Base-by-base conservation (phyloP, 768 basidiomycete species). In the Udeniomyces megalosporus region DNA sequence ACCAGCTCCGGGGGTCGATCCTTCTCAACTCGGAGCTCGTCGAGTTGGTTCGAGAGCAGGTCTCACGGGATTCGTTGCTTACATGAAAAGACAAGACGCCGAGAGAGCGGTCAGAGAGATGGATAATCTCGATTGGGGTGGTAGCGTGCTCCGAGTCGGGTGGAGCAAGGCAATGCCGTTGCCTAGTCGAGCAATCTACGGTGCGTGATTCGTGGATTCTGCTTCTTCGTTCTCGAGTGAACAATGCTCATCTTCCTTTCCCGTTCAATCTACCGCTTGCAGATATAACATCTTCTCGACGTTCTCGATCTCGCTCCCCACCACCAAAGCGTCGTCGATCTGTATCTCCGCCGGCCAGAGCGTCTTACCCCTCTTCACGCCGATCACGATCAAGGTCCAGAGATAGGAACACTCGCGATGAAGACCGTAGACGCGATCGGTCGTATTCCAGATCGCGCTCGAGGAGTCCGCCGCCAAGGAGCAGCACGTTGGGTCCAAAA, bases 121-220 rank as follows among this genome's bases (percentile, higher is more conserved):
- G 60, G 95, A 99, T 68, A 91, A 92, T 2, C 82, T 84, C 64
- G 89, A 95, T 48, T 99, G 93, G 95, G 88, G 87, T 61, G 92
- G 92, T 7, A 86, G 80, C 44, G 72, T 88, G 24, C 75, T 99
- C 4, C 79, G 88, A 15, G 88, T 92, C 5, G 90, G 90, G 15
- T 99, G 93, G 92, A 93, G 93, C 71, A 97, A 97, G 75, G 88
- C 92, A 1, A 87, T 97, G 6, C 86, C 90, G 17, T 76, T 95
- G 49, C 88, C 85, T 32, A 75, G 79, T 1, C 85, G 83, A 71
- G 72, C 78, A 8, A 65, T 74, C 1, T 96, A 88, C 76, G 82
- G 93, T 95, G 64, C 68, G 76, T 69, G 6, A 42, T 42, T n/a
- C n/a, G n/a, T n/a, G n/a, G n/a, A n/a, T n/a, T n/a, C n/a, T n/a